Evolutionary conservation across 2,329 filamentous ascomycete species (phyloP).

Genomic region (Fusarium pseudoanthophilum): DNA sequence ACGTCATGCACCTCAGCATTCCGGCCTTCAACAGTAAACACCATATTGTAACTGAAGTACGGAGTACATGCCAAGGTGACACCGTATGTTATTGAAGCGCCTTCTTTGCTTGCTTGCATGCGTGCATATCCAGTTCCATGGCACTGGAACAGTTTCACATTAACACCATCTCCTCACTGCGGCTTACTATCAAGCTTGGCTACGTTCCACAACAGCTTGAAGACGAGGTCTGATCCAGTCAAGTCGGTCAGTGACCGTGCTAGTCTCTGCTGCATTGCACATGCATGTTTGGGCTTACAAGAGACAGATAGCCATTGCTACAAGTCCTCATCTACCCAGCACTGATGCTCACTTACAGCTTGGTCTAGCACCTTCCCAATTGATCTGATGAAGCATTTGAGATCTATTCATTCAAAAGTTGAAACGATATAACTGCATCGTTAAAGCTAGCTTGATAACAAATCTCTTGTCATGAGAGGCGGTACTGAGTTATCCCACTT

Average conservation of each 20-base stretch:
- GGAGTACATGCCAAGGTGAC: not conserved
- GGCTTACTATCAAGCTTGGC: conserved; percentile 15
- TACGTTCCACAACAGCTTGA: conserved; percentile 28
- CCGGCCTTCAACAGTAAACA: not conserved
- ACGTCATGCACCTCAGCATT: not conserved
- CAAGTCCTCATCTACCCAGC: not conserved
- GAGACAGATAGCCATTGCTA: not conserved
- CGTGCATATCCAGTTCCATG: conserved; percentile 16
- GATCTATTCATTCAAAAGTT: not conserved
- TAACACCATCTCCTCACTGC: conserved; percentile 11
- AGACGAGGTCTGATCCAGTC: not conserved
- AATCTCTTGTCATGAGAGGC: not conserved
- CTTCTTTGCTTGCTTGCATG: conserved; percentile 7
- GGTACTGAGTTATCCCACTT: not conserved
- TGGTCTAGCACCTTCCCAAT: not conserved
- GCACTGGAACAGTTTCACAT: conserved; percentile 22
- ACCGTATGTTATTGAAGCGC: not conserved
- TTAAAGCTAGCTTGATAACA: not conserved
- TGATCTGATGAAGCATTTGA: not conserved
- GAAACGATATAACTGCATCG: not conserved
- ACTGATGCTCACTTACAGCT: not conserved
- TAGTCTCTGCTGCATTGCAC: not conserved
- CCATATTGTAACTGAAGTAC: not conserved
- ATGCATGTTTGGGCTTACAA: not conserved
- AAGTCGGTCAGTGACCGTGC: not conserved